A percentile compares a stretch with the other conserved stretches of the same genome.
Conservation (phyloP, 1,284 basidiomycete species). For the Sanghuangporus weigelae region DNA sequence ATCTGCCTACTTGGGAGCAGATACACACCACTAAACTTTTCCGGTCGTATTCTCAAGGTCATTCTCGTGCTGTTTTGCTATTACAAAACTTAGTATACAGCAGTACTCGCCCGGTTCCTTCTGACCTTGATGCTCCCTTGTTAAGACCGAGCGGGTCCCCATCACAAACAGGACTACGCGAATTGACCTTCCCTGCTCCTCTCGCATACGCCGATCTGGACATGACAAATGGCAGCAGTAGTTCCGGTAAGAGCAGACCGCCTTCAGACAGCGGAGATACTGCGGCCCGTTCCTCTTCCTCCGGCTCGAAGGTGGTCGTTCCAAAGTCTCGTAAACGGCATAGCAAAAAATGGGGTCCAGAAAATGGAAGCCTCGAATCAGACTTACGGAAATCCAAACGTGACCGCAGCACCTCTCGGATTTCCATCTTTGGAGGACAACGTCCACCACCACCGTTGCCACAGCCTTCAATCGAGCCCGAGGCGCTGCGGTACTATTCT, state of each 20-base stretch:
- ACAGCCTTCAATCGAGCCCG: slow-evolving; percentile 50
- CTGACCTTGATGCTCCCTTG: slow-evolving; percentile 38
- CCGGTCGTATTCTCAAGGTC: slow-evolving; percentile 46
- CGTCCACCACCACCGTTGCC: slow-evolving; percentile 28
- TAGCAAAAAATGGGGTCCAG: slow-evolving; percentile 12
- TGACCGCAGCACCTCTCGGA: slow-evolving; percentile 16
- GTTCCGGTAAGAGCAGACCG: slow-evolving; percentile 3
- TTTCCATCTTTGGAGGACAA: slow-evolving; percentile 35
- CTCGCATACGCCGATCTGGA: slow-evolving; percentile 35
- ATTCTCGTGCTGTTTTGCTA: slow-evolving; percentile 69
- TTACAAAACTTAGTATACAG: slow-evolving; percentile 66
- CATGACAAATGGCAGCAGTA: slow-evolving; percentile 20
- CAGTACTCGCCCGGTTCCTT: slow-evolving; percentile 36
- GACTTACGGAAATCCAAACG: not conserved
- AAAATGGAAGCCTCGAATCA: slow-evolving; percentile 2
- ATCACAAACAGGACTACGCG: slow-evolving; percentile 35
- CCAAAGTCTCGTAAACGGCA: not conserved
- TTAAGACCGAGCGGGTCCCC: slow-evolving; percentile 24
- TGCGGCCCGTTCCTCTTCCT: slow-evolving; percentile 21
- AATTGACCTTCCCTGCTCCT: slow-evolving; percentile 65
- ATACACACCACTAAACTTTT: slow-evolving; percentile 37
- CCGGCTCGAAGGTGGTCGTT: not conserved
- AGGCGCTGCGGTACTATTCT: slow-evolving; percentile 46
- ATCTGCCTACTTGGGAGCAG: slow-evolving; percentile 31
- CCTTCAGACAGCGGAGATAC: slow-evolving; percentile 12